Evolutionary conservation across 495 filamentous ascomycete species (phyloP), one percentile per base, ranked within the genome.

Genomic region (Aspergillus wentii): DNA sequence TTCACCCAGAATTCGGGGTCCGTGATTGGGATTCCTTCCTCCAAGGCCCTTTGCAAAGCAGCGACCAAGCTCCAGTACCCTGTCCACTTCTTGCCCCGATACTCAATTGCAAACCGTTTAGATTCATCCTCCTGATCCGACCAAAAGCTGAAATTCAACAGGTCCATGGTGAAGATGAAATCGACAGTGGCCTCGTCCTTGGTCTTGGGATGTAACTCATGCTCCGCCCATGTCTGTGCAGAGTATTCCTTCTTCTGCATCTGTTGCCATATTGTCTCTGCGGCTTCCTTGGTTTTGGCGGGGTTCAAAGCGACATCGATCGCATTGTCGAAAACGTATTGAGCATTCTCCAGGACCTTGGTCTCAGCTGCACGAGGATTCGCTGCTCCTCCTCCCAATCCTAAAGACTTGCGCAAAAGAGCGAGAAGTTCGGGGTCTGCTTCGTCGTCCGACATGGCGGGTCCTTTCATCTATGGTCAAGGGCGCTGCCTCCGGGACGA

Each of bases 71-170:
- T 95, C 84, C 86, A 95, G 52, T 98, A 98, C 18, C 92, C 92
- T 2, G 89, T 95, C 85, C 86, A 95, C 37, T 61, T 76, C 61
- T 78, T 82, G 18, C 80, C 89, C 15, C 72, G 74, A 56, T 95
- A 97, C 28, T 83, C 79, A 5, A 97, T 70, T 7, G 82, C 70
- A 61, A 94, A 97, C 20, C 85, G 68, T 44, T 83, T 71, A 8
- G 76, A 68, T 21, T 78, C 72, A 15, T 73, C 66, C 4, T 60
- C 43, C 35, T 68, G 66, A 21, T 82, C 81, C 17, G 86, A 91
- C 90, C 91, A 98, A 61, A 98, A 98, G 19, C 80, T 89, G 51
- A 97, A 98, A 56, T 98, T 98, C 38, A 98, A 68, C 10, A 98
- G 57, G 54, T 98, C 92, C 88, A 97, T 94, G 10, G 85, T 85